Percentiles rank a stretch among this genome's conserved stretches.
These are phyloP conservation scores for Crithidia bombi DNA, from an alignment of 208 protist genomes.

Conservation along the genomic window DNA sequence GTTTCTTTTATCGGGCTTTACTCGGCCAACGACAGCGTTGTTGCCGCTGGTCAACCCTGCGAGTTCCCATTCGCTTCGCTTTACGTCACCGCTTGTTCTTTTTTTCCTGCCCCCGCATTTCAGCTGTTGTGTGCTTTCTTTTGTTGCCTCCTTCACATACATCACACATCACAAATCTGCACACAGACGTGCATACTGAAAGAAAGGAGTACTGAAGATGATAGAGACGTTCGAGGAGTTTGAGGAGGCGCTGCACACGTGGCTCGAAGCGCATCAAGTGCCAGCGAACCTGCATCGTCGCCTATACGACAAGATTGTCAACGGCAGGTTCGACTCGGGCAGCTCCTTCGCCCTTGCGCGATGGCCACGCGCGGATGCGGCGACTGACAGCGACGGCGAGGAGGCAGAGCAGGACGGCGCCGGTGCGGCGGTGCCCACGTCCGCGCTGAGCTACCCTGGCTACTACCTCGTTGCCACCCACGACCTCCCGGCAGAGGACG, in stretches of 20 bases:
- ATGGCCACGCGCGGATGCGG: not conserved
- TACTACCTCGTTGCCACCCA: slow-evolving; percentile 50
- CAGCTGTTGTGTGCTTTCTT: not conserved
- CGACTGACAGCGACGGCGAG: slow-evolving; percentile 19
- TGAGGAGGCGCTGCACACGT: slow-evolving; percentile 32
- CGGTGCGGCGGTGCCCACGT: slow-evolving; percentile 1
- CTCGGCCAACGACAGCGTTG: too few relatives aligned
- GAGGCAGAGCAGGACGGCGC: slow-evolving; percentile 19
- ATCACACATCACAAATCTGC: too few relatives aligned
- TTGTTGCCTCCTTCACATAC: slow-evolving; percentile 7
- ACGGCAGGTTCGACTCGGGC: slow-evolving; percentile 48
- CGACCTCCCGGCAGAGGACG: slow-evolving; percentile 37
- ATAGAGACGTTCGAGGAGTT: slow-evolving; percentile 42
- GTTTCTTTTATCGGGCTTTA: slow-evolving; percentile 1
- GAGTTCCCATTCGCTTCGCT: not conserved
- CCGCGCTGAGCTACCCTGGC: slow-evolving; percentile 12
- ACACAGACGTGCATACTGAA: not conserved
- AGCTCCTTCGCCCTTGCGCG: slow-evolving; percentile 41
- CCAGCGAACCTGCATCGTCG: slow-evolving; percentile 34
- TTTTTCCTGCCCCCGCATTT: not conserved
- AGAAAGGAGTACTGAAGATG: too few relatives aligned
- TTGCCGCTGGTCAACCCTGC: not conserved
- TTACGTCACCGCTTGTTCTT: slow-evolving; percentile 1
- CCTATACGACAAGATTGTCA: slow-evolving; percentile 48
- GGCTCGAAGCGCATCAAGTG: slow-evolving; percentile 40